Evolutionary conservation across 768 basidiomycete species (phyloP), one percentile per base, ranked within the genome.

Genomic region (Pleurotus citrinopileatus): DNA sequence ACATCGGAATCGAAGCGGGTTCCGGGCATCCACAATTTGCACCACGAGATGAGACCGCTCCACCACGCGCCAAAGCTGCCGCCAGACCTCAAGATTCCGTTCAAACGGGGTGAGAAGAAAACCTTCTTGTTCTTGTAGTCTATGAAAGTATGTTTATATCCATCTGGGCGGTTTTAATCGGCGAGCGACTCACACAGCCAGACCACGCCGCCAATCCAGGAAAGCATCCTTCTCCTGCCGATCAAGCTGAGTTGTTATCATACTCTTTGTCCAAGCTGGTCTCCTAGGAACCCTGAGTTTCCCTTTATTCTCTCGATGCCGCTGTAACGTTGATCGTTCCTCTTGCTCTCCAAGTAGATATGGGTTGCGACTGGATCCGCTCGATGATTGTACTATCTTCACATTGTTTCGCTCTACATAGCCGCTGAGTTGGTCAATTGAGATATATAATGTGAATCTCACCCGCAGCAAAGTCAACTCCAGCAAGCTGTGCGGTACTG

Each of bases 401-500:
- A 93, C 79, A 66, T 91, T 92, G 54, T 88, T 75, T 52, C 87
- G 80, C 66, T 93, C 91, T 91, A 53, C n/a, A n/a, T 54, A 38
- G 55, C 56, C 26, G 50, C 20, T 46, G 45, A 52, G 62, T 37
- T 45, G 59, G 38, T 36, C 12, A 19, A 38, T 17, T 38, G 9
- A 22, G 47, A 32, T 23, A 29, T 28, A 27, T 22, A 42, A 8
- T 47, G 46, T 32, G 13, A 26, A 22, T 61, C 82, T 29, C 56
- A 96, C 95, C 96, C 29, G 96, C 96, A 15, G 93, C 91, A 65
- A 99, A 99, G 61, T 99, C 93, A 9, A 90, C 90, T 47, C 89
- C 96, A 12, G 97, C 97, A 52, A 99, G 75, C 62, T 94, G 90
- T 8, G 97, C 97, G 10, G 92, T 97, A 64, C 84, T 95, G 53